Evolutionary conservation across 331 rosid genomes (phyloP).

Genomic region (Cydonia oblonga): DNA sequence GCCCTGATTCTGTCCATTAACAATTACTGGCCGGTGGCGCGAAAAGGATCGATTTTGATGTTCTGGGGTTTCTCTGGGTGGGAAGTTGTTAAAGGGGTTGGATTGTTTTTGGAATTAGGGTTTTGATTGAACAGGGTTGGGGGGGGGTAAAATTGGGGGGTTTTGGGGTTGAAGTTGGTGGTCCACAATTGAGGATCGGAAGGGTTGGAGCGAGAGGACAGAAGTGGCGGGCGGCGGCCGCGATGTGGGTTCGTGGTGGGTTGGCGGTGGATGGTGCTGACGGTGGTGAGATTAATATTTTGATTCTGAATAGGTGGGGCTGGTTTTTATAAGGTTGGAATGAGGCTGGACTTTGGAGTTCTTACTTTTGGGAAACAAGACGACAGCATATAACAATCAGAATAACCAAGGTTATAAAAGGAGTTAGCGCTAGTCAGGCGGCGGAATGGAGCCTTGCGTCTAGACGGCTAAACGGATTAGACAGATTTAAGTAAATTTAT

Average conservation of each 20-base stretch:
- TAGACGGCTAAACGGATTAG: too few species aligned
- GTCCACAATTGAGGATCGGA: not conserved
- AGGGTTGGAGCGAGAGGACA: not conserved
- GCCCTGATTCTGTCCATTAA: conserved; percentile 43
- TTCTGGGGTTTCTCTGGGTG: not conserved
- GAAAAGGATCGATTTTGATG: not conserved
- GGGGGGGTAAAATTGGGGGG: not conserved
- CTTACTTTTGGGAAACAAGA: not conserved
- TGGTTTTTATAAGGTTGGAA: not conserved
- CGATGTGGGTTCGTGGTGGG: not conserved
- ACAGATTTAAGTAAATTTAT: too few species aligned
- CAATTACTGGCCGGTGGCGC: not conserved
- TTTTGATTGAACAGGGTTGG: not conserved
- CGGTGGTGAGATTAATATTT: too few species aligned
- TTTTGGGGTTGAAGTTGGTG: not conserved
- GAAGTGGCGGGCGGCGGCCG: not conserved
- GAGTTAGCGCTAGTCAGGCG: too few species aligned
- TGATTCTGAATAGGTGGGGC: too few species aligned
- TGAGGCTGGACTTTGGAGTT: not conserved
- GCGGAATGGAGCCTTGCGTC: too few species aligned
- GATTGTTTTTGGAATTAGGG: not conserved
- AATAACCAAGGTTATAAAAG: too few species aligned
- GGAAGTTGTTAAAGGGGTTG: not conserved
- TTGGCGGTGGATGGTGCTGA: not conserved
- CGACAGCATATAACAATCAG: not conserved